These are phyloP conservation scores for Boechera divaricarpa DNA, from an alignment of 345 rosid genomes.

Conservation along the genomic window DNA sequence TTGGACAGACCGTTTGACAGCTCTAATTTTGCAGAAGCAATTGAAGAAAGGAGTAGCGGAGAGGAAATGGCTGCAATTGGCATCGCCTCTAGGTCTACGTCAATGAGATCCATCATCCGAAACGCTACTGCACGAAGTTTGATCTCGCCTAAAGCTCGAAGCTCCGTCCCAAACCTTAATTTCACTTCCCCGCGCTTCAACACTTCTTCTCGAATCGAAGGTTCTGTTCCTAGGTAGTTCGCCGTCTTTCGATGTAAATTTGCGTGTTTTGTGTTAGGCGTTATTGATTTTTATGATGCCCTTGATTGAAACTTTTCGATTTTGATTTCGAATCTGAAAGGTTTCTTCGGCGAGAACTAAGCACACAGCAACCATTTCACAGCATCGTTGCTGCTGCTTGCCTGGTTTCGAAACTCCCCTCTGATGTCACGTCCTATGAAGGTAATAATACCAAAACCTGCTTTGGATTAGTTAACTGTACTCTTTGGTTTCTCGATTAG, in stretches of 20 bases:
- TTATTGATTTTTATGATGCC: neutral
- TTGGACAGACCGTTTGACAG: too few species aligned
- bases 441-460: conserved; percentile 42
- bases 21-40: conserved; percentile 1
- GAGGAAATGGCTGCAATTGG: conserved; percentile 51
- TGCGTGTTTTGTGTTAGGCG: neutral
- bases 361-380: conserved; percentile 67
- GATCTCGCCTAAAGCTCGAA: conserved; percentile 30
- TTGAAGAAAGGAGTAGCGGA: neutral
- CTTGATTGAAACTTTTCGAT: conserved; percentile 3
- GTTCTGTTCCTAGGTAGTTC: conserved; percentile 47
- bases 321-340: conserved; percentile 44
- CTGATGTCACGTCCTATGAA: conserved; percentile 52
- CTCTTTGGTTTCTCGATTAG: neutral
- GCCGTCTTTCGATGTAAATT: neutral
- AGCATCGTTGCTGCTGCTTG: conserved; percentile 68
- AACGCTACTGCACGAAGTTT: conserved; percentile 38
- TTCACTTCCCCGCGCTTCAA: conserved; percentile 42
- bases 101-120: conserved; percentile 51
- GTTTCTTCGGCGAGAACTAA: conserved; percentile 65
- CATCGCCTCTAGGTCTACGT: conserved; percentile 57
- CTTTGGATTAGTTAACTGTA: neutral
- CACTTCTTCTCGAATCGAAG: conserved; percentile 46
- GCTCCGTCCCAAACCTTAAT: conserved; percentile 47
- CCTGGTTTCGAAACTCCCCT: conserved; percentile 75